phyloP scores from a whole-genome alignment of 2,329 filamentous ascomycete species.

The Aspergillus hortae region DNA sequence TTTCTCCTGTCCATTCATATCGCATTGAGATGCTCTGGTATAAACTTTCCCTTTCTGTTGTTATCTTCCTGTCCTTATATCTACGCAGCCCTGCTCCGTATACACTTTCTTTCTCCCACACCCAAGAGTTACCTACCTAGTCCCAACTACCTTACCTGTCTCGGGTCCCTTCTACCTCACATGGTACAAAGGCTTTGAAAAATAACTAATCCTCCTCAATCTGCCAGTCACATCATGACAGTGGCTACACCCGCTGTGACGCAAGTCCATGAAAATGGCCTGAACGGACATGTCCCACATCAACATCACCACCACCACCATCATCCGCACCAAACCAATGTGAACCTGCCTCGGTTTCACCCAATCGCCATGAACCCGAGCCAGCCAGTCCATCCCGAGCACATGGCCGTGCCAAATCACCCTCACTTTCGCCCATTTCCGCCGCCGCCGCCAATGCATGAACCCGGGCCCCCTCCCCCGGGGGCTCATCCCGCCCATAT shows the following conservation, averaged over 20 bases:
- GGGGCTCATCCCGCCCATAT: conserved; percentile 25
- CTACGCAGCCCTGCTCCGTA: not conserved
- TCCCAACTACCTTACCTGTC: too few relatives aligned
- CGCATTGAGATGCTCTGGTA: not conserved
- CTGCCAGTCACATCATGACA: conserved; percentile 27
- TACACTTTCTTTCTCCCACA: not conserved
- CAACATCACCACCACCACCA: conserved; percentile 17
- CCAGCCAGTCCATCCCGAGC: conserved; percentile 29
- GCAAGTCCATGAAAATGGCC: conserved; percentile 30
- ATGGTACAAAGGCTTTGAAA: not conserved
- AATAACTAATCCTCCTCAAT: not conserved
- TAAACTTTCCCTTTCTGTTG: not conserved
- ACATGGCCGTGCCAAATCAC: conserved; percentile 28
- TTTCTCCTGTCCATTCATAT: conserved; percentile 2
- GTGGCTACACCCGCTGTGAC: conserved; percentile 34
- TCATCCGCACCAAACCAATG: conserved; percentile 14
- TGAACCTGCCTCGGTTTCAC: conserved; percentile 36
- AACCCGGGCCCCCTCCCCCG: conserved; percentile 21
- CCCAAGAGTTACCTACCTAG: too few relatives aligned
- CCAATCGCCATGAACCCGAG: conserved; percentile 41
- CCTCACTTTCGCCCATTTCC: conserved; percentile 31
- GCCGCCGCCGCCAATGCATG: conserved; percentile 27
- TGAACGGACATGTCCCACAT: conserved; percentile 24
- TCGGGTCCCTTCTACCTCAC: not conserved
- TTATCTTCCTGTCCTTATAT: conserved; percentile 1